Evolutionary conservation across 495 filamentous ascomycete genomes (phyloP).

Genomic region (Rhizodiscina lignyota): DNA sequence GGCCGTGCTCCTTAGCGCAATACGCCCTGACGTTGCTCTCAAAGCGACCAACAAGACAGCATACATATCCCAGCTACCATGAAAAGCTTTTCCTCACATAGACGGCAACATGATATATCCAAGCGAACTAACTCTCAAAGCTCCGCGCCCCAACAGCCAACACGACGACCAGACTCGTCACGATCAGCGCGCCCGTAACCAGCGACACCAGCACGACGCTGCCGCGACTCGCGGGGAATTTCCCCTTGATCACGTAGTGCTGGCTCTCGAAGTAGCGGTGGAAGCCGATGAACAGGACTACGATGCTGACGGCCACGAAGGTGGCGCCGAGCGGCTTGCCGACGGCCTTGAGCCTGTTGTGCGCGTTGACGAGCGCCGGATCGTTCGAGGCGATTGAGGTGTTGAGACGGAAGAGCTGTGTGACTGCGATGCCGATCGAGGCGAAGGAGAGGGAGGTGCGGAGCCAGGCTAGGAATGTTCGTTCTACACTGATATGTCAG

Average conservation of each 20-base stretch:
- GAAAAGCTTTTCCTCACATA: too few relatives aligned
- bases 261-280: slow-evolving; percentile 52
- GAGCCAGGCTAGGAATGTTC: slow-evolving; percentile 94
- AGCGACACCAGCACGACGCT: slow-evolving; percentile 65
- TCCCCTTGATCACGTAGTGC: slow-evolving; percentile 83
- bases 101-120: too few relatives aligned
- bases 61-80: too few relatives aligned
- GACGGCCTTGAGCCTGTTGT: slow-evolving; percentile 41
- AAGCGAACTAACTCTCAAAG: too few relatives aligned
- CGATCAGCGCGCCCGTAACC: slow-evolving; percentile 28
- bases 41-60: too few relatives aligned
- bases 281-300: slow-evolving; percentile 71
- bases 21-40: too few relatives aligned
- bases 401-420: slow-evolving; percentile 91
- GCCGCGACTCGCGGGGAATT: slow-evolving; percentile 83
- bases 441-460: slow-evolving; percentile 92
- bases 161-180: slow-evolving; percentile 24
- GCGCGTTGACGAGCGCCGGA: slow-evolving; percentile 4
- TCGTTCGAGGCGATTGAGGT: slow-evolving; percentile 32
- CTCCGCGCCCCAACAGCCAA: slow-evolving; percentile 18
- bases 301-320: slow-evolving; percentile 73
- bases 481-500: too few relatives aligned
- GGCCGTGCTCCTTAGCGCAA: too few relatives aligned
- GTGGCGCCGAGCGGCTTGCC: slow-evolving; percentile 90
- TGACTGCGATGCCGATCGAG: slow-evolving; percentile 89